Conservation (phyloP, 2,329 filamentous ascomycete species). For the Tolypocladium ovalisporum region DNA sequence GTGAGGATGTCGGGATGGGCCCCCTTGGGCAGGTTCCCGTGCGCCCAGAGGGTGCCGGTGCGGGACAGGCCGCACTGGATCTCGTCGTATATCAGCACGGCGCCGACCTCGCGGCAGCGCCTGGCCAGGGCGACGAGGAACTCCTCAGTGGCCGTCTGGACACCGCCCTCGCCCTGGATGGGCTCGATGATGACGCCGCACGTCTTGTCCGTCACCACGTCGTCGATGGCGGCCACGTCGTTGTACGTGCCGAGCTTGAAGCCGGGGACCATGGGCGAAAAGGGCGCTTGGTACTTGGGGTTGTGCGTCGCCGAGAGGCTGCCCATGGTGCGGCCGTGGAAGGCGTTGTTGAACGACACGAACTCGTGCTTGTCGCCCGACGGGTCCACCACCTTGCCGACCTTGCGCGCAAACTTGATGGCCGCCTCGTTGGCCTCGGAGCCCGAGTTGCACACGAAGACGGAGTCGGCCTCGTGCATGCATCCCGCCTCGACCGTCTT, state of each 20-base stretch:
- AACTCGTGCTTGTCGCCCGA: slow-evolving; percentile 68
- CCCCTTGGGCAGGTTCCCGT: slow-evolving; percentile 59
- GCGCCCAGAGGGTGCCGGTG: slow-evolving; percentile 86
- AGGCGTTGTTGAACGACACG: slow-evolving; percentile 83
- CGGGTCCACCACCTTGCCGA: slow-evolving; percentile 64
- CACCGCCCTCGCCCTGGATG: slow-evolving; percentile 92
- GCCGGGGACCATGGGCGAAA: slow-evolving; percentile 89
- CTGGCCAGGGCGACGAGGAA: slow-evolving; percentile 77
- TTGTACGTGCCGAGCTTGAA: slow-evolving; percentile 84
- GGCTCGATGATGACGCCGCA: slow-evolving; percentile 95
- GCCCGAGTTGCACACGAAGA: slow-evolving; percentile 93
- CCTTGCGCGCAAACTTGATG: slow-evolving; percentile 92
- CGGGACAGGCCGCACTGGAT: slow-evolving; percentile 90
- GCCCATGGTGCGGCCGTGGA: slow-evolving; percentile 96
- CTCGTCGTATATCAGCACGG: slow-evolving; percentile 88
- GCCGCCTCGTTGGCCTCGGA: slow-evolving; percentile 96
- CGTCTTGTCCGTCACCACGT: slow-evolving; percentile 71
- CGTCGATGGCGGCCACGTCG: slow-evolving; percentile 59
- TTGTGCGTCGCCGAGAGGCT: slow-evolving; percentile 92
- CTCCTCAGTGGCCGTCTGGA: slow-evolving; percentile 70
- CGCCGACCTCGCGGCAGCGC: slow-evolving; percentile 77
- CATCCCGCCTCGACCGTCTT: slow-evolving; percentile 68
- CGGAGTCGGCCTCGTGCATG: slow-evolving; percentile 70
- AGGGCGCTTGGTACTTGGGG: slow-evolving; percentile 93
- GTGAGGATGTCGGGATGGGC: slow-evolving; percentile 92